Base-by-base conservation (phyloP, 108 stramenopile species). In the Aurantiochytrium sp. region DNA sequence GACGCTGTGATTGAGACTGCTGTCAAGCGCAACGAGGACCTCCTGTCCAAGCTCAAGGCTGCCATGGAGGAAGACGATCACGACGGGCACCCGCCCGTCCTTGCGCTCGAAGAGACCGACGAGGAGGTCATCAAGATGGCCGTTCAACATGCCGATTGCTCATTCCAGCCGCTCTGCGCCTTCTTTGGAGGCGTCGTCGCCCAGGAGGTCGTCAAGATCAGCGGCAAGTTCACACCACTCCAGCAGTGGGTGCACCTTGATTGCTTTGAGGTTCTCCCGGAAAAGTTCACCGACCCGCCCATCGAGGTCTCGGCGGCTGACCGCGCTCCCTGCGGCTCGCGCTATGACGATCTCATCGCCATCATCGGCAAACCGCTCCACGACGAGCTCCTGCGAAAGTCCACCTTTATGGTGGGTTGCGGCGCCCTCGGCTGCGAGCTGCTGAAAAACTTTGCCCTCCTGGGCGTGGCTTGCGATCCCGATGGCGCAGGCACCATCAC, bases 341-440 rank as follows among this genome's bases (percentile, higher is more conserved):
- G 96, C 5, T 96, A 96, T 87, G 96, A 96, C 57, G 89, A 96
- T 91, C 90, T 96, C 60, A 91, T 95, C 87, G 92, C 94, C 5
- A 83, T 97, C 18, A 95, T 95, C 92, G 96, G 96, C 25, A 89
- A 90, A 72, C 90, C 89, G 71, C 95, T 96, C 89, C 90, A 91
- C 55, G 93, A 95, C 44, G 89, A 89, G 45, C 73, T 96, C n/a
- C 94, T 92, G 58, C 91, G 93, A 76, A 94, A 94, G 88, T 91
- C 91, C 49, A 93, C 95, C 10, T 97, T 97, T 90, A 91, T 97
- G 90, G 96, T 97, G 18, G 96, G 96, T 18, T 95, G 95, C 87
- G 96, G 96, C 4, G 96, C 96, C 4, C 89, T 97, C 5, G 96
- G 96, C 53, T 97, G 96, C 90, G 96, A 97, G 90, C 96, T 95